Evolutionary conservation across 305 asterid species (phyloP).

Genomic region (Rubia tinctorum): DNA sequence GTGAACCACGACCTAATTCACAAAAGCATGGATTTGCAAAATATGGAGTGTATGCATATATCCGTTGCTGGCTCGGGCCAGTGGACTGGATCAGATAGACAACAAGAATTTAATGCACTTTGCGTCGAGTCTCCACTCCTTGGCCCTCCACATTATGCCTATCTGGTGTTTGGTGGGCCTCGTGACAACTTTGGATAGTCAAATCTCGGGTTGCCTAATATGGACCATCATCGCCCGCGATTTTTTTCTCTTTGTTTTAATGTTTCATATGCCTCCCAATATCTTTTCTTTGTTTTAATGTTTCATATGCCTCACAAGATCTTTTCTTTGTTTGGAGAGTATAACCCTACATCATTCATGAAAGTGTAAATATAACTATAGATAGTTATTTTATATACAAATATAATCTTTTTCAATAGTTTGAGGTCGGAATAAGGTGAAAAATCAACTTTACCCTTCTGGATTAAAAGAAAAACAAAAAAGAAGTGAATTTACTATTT

Average conservation of each 20-base stretch:
- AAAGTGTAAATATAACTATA: no score
- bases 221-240: background rate
- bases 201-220: background rate
- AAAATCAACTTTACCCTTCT: no score
- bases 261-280: background rate
- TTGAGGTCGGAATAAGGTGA: no score
- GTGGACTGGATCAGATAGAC: slow-evolving; percentile 12
- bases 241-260: background rate
- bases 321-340: no score
- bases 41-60: background rate
- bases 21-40: background rate
- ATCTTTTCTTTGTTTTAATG: background rate
- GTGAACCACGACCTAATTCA: no score
- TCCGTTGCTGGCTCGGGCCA: background rate
- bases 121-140: background rate
- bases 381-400: no score
- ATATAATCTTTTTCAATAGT: no score
- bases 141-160: background rate
- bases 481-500: no score
- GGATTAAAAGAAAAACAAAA: no score
- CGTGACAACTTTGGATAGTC: background rate
- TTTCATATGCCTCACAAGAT: background rate
- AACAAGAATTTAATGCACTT: slow-evolving; percentile 17
- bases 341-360: no score
- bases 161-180: background rate